A percentile compares a stretch with the other conserved stretches of the same genome.
Conservation (phyloP, 2,329 filamentous ascomycete species). For the Monilinia fructigena region DNA sequence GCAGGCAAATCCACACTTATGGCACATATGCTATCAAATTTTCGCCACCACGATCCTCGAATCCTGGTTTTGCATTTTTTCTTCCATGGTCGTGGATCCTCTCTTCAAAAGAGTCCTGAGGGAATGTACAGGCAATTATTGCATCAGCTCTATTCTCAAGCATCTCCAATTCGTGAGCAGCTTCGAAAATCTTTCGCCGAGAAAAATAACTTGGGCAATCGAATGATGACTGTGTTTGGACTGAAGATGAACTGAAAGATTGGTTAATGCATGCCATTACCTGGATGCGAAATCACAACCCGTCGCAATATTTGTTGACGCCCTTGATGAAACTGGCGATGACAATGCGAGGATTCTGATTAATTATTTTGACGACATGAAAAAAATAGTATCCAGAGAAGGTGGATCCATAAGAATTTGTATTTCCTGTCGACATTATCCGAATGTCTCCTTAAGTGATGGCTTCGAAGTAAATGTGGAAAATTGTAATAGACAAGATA, state of each 20-base stretch:
- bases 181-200: background rate
- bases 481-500: slow-evolving; percentile 38
- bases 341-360: slow-evolving; percentile 19
- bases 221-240: slow-evolving; percentile 22
- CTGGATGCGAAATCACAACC: slow-evolving; percentile 5
- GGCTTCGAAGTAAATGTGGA: slow-evolving; percentile 39
- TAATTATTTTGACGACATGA: slow-evolving; percentile 20
- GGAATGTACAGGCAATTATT: slow-evolving; percentile 43
- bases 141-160: slow-evolving; percentile 31
- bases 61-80: slow-evolving; percentile 38
- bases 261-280: slow-evolving; percentile 15
- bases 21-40: slow-evolving; percentile 38
- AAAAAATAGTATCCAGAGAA: background rate
- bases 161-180: background rate
- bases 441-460: slow-evolving; percentile 22
- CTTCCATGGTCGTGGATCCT: slow-evolving; percentile 41
- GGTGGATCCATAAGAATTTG: slow-evolving; percentile 23
- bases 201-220: background rate
- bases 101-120: slow-evolving; percentile 39
- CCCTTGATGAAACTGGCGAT: slow-evolving; percentile 26
- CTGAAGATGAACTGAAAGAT: slow-evolving; percentile 16
- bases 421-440: slow-evolving; percentile 34
- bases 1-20: slow-evolving; percentile 46
- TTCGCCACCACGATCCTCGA: background rate
- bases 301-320: slow-evolving; percentile 25